A percentile compares a stretch with the other conserved stretches of the same genome.
Conservation (phyloP, 2,329 filamentous ascomycete species). For the Dactylellina leptospora region DNA sequence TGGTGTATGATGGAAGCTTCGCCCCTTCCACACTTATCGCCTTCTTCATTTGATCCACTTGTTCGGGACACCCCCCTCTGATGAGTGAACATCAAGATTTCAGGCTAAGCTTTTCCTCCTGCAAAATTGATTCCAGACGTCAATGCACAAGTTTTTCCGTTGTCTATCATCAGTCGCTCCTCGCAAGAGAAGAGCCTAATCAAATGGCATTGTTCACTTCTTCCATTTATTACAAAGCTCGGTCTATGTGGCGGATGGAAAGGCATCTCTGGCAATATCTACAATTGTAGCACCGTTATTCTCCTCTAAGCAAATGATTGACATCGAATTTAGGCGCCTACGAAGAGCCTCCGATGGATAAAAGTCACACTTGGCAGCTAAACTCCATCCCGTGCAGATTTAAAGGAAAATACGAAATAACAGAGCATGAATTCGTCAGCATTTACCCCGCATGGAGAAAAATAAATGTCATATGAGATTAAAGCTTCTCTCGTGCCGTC, state of each 20-base stretch:
- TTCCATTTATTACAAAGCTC: constrained; percentile 19
- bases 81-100: not conserved
- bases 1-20: constrained; percentile 31
- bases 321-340: constrained; percentile 38
- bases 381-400: constrained; percentile 35
- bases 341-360: constrained; percentile 35
- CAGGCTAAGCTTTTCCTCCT: constrained; percentile 19
- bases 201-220: not conserved
- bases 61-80: not conserved
- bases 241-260: constrained; percentile 30
- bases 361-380: constrained; percentile 3
- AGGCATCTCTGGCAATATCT: constrained; percentile 18
- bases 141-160: constrained; percentile 14
- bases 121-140: constrained; percentile 29
- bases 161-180: not conserved
- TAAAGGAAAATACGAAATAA: constrained; percentile 24
- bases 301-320: constrained; percentile 19
- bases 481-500: not conserved
- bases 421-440: constrained; percentile 39
- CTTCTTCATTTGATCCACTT: constrained; percentile 6
- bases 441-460: constrained; percentile 19
- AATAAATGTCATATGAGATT: constrained; percentile 3
- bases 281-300: constrained; percentile 29
- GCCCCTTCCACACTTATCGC: constrained; percentile 26
- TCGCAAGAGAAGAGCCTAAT: not conserved